These are phyloP conservation scores for Hymenoscyphus scutula DNA, from an alignment of 2,329 filamentous ascomycete genomes.

Conservation along the genomic window DNA sequence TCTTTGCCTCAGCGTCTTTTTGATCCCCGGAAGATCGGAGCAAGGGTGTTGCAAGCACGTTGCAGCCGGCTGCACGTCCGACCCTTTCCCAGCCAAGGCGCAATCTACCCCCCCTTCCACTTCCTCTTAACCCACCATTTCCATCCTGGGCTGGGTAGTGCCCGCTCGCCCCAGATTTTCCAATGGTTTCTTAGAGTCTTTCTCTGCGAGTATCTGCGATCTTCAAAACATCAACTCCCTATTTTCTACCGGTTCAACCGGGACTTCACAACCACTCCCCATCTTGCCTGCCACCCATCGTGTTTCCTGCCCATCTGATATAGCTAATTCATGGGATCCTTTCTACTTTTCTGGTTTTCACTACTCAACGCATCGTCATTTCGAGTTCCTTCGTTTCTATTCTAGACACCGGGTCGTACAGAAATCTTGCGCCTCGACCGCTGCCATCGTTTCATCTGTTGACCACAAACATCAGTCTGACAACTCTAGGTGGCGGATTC, in stretches of 20 bases:
- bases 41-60: slow-evolving; percentile 12
- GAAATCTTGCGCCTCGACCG: slow-evolving; percentile 11
- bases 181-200: too few species aligned
- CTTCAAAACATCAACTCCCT: slow-evolving; percentile 20
- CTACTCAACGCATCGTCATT: slow-evolving; percentile 4
- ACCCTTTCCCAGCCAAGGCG: slow-evolving; percentile 6
- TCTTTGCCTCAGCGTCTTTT: neutral
- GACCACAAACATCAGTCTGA: slow-evolving; percentile 4
- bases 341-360: neutral
- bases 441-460: slow-evolving; percentile 27
- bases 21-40: slow-evolving; percentile 5
- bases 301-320: slow-evolving; percentile 13
- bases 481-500: neutral
- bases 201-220: neutral
- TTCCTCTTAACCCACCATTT: slow-evolving; percentile 8
- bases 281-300: slow-evolving; percentile 11
- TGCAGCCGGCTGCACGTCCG: neutral
- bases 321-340: neutral
- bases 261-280: neutral
- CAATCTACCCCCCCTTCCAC: neutral
- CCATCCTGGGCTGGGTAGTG: neutral
- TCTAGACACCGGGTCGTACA: neutral
- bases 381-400: neutral
- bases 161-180: neutral
- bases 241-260: slow-evolving; percentile 25